phyloP scores from a whole-genome alignment of 768 basidiomycete species.

The Pleurotus djamor region DNA sequence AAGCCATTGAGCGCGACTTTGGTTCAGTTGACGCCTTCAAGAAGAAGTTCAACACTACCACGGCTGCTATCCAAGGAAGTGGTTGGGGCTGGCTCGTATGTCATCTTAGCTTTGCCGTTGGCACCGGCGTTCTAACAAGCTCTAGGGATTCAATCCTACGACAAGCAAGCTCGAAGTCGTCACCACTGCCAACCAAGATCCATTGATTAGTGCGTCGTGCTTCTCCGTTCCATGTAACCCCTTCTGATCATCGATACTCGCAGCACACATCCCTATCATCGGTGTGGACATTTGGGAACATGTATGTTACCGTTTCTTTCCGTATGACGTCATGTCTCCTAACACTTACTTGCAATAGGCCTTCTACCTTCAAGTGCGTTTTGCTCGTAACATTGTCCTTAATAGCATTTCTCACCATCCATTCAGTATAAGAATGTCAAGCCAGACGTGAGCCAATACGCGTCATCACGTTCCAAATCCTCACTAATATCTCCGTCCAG shows the following conservation, averaged over 20 bases:
- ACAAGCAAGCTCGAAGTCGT: slow-evolving; percentile 83
- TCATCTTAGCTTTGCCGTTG: slow-evolving; percentile 10
- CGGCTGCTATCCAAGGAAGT: slow-evolving; percentile 92
- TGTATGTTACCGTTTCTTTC: slow-evolving; percentile 37
- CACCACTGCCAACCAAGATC: slow-evolving; percentile 97
- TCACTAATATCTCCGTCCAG: slow-evolving; percentile 31
- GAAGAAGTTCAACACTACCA: slow-evolving; percentile 81
- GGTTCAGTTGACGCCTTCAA: slow-evolving; percentile 88
- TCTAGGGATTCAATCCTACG: slow-evolving; percentile 64
- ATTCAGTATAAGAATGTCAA: slow-evolving; percentile 88
- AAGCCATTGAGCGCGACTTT: slow-evolving; percentile 77
- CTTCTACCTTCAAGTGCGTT: slow-evolving; percentile 62
- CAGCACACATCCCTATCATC: slow-evolving; percentile 86
- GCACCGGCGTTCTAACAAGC: not conserved
- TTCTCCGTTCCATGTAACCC: not conserved
- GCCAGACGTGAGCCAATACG: slow-evolving; percentile 66
- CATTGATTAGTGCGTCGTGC: slow-evolving; percentile 45
- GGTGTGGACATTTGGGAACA: slow-evolving; percentile 99
- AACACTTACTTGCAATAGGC: slow-evolving; percentile 38
- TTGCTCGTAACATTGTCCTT: slow-evolving; percentile 7
- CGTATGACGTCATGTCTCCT: slow-evolving; percentile 9
- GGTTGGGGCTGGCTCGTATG: slow-evolving; percentile 98
- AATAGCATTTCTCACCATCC: slow-evolving; percentile 10
- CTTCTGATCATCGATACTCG: slow-evolving; percentile 3
- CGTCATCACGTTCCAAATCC: not conserved